Conservation (phyloP, 352 stramenopile species). For the Thraustochytrium sp. region DNA sequence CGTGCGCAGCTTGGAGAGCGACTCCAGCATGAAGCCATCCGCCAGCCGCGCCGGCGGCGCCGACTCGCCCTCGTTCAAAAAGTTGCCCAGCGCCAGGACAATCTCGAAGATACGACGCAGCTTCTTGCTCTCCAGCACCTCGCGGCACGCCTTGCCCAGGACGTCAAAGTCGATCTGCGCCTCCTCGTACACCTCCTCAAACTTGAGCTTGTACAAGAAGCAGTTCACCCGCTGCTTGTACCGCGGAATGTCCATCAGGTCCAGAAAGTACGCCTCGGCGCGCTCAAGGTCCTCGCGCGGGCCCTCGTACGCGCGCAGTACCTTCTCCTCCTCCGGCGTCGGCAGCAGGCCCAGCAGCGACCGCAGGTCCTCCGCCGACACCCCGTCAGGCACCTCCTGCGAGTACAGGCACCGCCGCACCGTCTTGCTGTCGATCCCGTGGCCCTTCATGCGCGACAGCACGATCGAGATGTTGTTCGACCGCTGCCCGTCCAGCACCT, state of each 20-base stretch:
- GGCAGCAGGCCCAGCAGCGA: constrained; percentile 77
- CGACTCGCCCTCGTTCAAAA: constrained; percentile 29
- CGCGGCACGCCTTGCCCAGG: constrained; percentile 10
- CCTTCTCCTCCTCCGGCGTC: constrained; percentile 76
- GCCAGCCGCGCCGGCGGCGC: background rate
- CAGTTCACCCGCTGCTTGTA: constrained; percentile 79
- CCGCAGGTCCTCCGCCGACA: constrained; percentile 69
- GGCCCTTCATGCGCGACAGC: constrained; percentile 60
- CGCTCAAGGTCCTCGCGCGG: constrained; percentile 72
- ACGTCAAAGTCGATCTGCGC: constrained; percentile 26
- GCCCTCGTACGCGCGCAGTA: constrained; percentile 81
- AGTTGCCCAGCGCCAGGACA: constrained; percentile 38
- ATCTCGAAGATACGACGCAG: constrained; percentile 36
- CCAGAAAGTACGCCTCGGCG: constrained; percentile 76
- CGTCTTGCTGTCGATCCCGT: background rate
- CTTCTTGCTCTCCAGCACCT: constrained; percentile 40
- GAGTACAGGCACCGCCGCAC: constrained; percentile 50
- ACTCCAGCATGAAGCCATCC: constrained; percentile 14
- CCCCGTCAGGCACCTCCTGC: constrained; percentile 81
- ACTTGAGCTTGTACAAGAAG: constrained; percentile 73
- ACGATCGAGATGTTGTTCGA: constrained; percentile 97
- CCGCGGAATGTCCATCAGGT: constrained; percentile 70
- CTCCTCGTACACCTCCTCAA: constrained; percentile 57
- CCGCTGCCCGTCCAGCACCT: constrained; percentile 89
- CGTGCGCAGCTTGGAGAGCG: constrained; percentile 12